Percentiles rank a stretch among this genome's conserved stretches.
Evolutionary conservation across 345 rosid species (phyloP).

Genomic region (Erodium maritimum): DNA sequence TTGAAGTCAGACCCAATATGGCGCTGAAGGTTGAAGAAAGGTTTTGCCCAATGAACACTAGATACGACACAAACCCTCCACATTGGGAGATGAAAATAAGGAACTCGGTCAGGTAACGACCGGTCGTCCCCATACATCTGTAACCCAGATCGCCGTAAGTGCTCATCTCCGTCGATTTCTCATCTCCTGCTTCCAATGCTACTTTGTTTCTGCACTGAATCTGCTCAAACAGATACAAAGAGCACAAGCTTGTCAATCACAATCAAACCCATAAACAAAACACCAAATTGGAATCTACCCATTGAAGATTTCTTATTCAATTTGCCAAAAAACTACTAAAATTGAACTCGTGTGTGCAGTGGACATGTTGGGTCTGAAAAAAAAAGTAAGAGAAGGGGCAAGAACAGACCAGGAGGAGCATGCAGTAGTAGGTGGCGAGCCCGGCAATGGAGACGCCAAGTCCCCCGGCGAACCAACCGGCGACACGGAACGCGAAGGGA

Average conservation of each 20-base stretch:
- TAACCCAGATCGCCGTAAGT: conserved; percentile 85
- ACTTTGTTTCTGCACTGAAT: conserved; percentile 58
- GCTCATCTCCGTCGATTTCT: conserved; percentile 34
- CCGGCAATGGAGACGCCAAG: conserved; percentile 55
- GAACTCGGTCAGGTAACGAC: conserved; percentile 64
- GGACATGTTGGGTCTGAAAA: background rate
- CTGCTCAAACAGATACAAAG: conserved; percentile 20
- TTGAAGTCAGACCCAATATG: conserved; percentile 16
- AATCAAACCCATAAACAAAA: background rate
- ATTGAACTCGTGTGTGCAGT: background rate
- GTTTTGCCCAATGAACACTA: conserved; percentile 80
- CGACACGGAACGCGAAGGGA: conserved; percentile 73
- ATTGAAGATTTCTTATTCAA: background rate
- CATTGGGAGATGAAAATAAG: conserved; percentile 69
- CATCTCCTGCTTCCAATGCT: conserved; percentile 42
- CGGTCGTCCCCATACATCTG: conserved; percentile 55
- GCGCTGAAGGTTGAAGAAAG: conserved; percentile 45
- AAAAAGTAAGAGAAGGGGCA: background rate
- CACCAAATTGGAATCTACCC: background rate
- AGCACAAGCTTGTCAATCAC: background rate
- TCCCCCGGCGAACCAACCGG: conserved; percentile 83
- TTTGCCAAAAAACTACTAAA: background rate
- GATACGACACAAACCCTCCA: conserved; percentile 80
- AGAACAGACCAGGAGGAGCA: conserved; percentile 77
- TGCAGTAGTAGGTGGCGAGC: conserved; percentile 68